Conservation (phyloP, 2,329 filamentous ascomycete species). For the Calonectria pseudoreteaudii region DNA sequence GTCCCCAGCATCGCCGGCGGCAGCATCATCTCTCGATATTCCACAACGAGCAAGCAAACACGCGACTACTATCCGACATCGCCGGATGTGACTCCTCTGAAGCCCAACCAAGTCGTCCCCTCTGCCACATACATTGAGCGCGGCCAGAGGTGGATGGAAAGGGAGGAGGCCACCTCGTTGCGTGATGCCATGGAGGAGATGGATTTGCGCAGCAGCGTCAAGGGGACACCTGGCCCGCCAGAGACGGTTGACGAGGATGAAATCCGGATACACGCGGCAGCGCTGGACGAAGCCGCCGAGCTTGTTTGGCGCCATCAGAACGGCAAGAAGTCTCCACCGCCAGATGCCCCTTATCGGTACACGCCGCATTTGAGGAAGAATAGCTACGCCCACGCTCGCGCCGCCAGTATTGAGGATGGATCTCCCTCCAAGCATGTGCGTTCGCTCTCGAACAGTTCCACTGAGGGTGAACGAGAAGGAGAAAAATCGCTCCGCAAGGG, state of each 20-base stretch:
- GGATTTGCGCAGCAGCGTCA: slow-evolving; percentile 62
- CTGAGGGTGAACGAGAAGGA: slow-evolving; percentile 54
- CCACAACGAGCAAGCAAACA: slow-evolving; percentile 56
- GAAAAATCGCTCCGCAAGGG: slow-evolving; percentile 38
- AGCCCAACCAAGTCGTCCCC: slow-evolving; percentile 71
- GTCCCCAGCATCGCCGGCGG: slow-evolving; percentile 55
- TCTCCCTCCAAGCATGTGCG: slow-evolving; percentile 46
- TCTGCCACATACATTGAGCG: slow-evolving; percentile 79
- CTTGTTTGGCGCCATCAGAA: slow-evolving; percentile 83
- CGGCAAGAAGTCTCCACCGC: slow-evolving; percentile 62
- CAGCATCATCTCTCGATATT: slow-evolving; percentile 65
- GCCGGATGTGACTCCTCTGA: slow-evolving; percentile 56
- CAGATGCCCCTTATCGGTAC: slow-evolving; percentile 75
- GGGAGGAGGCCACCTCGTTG: slow-evolving; percentile 78
- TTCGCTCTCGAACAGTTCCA: slow-evolving; percentile 65
- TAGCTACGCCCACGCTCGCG: slow-evolving; percentile 76
- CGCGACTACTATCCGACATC: slow-evolving; percentile 65
- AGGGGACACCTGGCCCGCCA: slow-evolving; percentile 38
- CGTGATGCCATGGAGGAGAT: slow-evolving; percentile 80
- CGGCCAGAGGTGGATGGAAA: slow-evolving; percentile 83
- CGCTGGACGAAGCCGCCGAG: slow-evolving; percentile 82
- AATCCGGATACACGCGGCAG: slow-evolving; percentile 75
- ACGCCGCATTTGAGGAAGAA: slow-evolving; percentile 76
- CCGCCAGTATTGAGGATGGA: slow-evolving; percentile 65
- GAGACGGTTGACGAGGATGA: slow-evolving; percentile 62